A percentile compares a stretch with the other conserved stretches of the same genome.
phyloP scores from a whole-genome alignment of 805 yeast genomes.

The Myxozyma vanderwaltii region DNA sequence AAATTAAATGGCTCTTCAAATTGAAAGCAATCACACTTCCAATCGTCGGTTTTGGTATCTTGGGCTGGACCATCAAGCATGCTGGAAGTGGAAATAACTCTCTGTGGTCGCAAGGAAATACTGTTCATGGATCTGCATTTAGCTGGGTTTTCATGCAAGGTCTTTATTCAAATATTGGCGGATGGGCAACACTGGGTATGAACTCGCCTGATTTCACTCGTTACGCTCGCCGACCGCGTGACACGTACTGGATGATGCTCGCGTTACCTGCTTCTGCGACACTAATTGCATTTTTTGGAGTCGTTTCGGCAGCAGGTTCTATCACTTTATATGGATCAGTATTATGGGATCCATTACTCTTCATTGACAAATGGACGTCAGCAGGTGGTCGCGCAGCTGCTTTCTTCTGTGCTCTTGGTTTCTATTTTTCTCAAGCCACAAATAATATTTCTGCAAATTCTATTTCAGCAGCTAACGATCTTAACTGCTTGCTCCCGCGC shows the following conservation, averaged over 20 bases:
- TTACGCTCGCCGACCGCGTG: slow-evolving; percentile 43
- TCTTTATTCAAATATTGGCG: slow-evolving; percentile 56
- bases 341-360: slow-evolving; percentile 30
- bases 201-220: slow-evolving; percentile 55
- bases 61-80: slow-evolving; percentile 77
- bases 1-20: slow-evolving; percentile 79
- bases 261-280: slow-evolving; percentile 19
- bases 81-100: slow-evolving; percentile 81
- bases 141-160: slow-evolving; percentile 42
- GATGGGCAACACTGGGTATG: slow-evolving; percentile 46
- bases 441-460: slow-evolving; percentile 67
- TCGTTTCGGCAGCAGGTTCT: slow-evolving; percentile 27
- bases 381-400: slow-evolving; percentile 72
- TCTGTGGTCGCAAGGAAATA: slow-evolving; percentile 44
- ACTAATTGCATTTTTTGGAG: slow-evolving; percentile 25
- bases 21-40: slow-evolving; percentile 62
- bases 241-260: slow-evolving; percentile 10
- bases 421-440: slow-evolving; percentile 75
- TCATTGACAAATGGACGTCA: slow-evolving; percentile 27
- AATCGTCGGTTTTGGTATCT: slow-evolving; percentile 69
- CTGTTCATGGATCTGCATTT: slow-evolving; percentile 48
- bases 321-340: slow-evolving; percentile 25
- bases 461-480: slow-evolving; percentile 52
- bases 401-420: slow-evolving; percentile 67
- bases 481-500: slow-evolving; percentile 51